phyloP scores from a whole-genome alignment of 179 eudicot species.

The Sideroxylon spinosum region DNA sequence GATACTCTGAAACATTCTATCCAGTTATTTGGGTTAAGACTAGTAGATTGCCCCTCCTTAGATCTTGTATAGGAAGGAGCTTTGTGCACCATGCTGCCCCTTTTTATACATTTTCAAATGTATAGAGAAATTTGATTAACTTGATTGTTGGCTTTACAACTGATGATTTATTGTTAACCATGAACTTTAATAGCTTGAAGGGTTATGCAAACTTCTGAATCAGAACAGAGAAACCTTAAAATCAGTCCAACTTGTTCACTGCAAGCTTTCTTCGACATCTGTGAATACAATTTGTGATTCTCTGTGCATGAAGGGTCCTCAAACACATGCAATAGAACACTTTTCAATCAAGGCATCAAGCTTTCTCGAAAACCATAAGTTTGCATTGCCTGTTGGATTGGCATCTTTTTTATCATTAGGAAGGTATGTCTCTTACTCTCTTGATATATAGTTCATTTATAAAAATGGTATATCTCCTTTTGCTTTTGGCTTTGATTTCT shows the following conservation, averaged over 20 bases:
- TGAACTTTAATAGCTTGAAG: slow-evolving; percentile 52
- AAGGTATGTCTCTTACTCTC: slow-evolving; percentile 35
- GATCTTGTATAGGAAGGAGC: too few relatives aligned
- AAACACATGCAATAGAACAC: slow-evolving; percentile 47
- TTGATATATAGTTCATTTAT: background rate
- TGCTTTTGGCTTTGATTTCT: background rate
- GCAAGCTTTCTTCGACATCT: slow-evolving; percentile 59
- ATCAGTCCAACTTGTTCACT: slow-evolving; percentile 59
- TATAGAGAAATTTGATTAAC: background rate
- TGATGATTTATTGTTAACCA: background rate
- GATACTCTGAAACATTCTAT: too few relatives aligned
- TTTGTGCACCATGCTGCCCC: background rate
- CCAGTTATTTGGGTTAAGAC: too few relatives aligned
- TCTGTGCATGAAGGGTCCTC: slow-evolving; percentile 32
- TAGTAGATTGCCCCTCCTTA: too few relatives aligned
- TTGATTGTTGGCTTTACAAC: background rate
- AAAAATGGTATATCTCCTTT: background rate
- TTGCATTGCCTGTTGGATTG: slow-evolving; percentile 46
- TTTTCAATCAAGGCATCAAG: slow-evolving; percentile 72
- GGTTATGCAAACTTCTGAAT: slow-evolving; percentile 62
- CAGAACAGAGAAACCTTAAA: slow-evolving; percentile 59
- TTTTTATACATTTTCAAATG: background rate
- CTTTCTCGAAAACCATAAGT: slow-evolving; percentile 36
- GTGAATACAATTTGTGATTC: slow-evolving; percentile 57
- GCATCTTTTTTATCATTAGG: slow-evolving; percentile 51